Evolutionary conservation across 2,329 filamentous ascomycete species (phyloP), one percentile per base, ranked within the genome.

Genomic region (Scytalidium lignicola): DNA sequence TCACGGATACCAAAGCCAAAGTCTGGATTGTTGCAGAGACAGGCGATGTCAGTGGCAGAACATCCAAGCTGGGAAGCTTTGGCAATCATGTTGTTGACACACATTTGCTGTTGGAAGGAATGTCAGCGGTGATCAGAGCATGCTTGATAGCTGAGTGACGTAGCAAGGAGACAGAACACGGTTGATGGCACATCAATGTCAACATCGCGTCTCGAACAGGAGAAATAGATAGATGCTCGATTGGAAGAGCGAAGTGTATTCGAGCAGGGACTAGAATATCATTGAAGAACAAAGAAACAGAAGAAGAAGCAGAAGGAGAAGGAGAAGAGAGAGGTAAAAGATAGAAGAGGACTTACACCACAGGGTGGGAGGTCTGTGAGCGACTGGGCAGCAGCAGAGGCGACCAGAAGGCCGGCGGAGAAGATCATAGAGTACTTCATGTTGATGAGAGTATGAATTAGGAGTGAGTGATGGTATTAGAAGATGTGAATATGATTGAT

Each of bases 1-100:
- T 76, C 73, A 51, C 72, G 70, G 44, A 76, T 62, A 51, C 73
- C 73, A 49, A 69, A 73, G 50, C 63, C 65, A 54, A 73, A 76
- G 65, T 72, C 60, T 29, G 51, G 51, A 48, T 72, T 65, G n/a
- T 51, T 56, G 66, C 73, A 76, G 51, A 72, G 67, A 66, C 73
- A 76, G 46, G 51, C 48, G 28, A 62, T 52, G 55, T 74, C 70
- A 12, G 50, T 17, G 21, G 45, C 5, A 15, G 54, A 19, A 59
- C 73, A 76, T 50, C 67, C 67, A 53, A 75, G 71, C 18, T 58
- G 52, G 43, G 59, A 51, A 47, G 70, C 70, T 50, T 70, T 65
- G 32, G 21, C 51, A 51, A 72, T 55, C 72, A 75, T 74, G 68
- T 73, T 74, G 64, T 54, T 66, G 58, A 74, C 60, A 54, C 73